Evolutionary conservation across 768 basidiomycete genomes (phyloP), one percentile per base, ranked within the genome.

Genomic region (Auricularia sp.): DNA sequence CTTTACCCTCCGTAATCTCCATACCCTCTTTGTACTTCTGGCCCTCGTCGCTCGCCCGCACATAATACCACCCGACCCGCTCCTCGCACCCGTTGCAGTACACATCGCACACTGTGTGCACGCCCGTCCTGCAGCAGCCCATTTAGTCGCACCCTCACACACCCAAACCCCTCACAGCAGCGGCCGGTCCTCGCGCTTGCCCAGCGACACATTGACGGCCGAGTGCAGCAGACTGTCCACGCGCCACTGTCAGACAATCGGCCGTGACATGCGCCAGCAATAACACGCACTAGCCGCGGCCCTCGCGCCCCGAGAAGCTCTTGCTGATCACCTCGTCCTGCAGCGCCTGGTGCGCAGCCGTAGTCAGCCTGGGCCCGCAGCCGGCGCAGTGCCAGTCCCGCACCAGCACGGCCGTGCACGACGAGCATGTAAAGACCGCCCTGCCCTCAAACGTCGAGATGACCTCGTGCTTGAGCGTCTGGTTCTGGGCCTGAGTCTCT

Each of bases 261-360:
- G 11, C 23, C 56, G 12, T 54, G 11, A n/a, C 12, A 3, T 11
- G 29, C 36, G 51, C 23, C 35, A 16, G 21, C 21, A 53, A 12
- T 61, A 65, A 64, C 64, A 83, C 89, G 73, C 68, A 85, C 90
- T 84, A 91, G 70, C 90, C 90, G 65, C 88, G 79, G 2, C 90
- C 90, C 59, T 93, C 91, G 70, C 91, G 77, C 4, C 90, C 90
- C 34, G 89, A 87, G 76, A 93, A 93, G 0, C 88, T 77, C 71
- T 92, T 93, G 77, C 88, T 90, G 66, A 93, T 90, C 23, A 91
- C 74, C 68, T 92, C 90, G 67, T 93, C 91, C 72, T 92, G 90
- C 16, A 93, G 56, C 56, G 34, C 29, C 56, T 59, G 54, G 29
- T 29, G 29, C 29, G 29, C 29, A 42, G 39, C 7, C 7, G 1